Evolutionary conservation across 176 grass and related monocot species (phyloP).

Genomic region (Alopecurus myosuroides): DNA sequence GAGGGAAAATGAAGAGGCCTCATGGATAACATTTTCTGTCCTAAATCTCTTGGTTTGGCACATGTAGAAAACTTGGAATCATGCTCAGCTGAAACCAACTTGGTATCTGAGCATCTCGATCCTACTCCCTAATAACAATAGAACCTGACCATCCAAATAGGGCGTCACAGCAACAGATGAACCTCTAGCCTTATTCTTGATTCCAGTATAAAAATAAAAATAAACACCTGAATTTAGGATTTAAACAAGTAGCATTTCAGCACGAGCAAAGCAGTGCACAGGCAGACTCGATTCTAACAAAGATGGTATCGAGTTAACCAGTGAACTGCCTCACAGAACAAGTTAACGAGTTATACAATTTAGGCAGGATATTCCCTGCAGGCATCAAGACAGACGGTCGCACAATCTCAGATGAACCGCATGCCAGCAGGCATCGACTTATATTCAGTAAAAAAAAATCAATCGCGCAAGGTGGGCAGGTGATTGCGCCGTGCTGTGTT

Average conservation of each 20-base stretch:
- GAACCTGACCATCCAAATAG: background rate
- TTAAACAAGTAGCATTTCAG: background rate
- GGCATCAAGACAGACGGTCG: background rate
- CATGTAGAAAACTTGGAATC: background rate
- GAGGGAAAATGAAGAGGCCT: background rate
- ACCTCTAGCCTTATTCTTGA: background rate
- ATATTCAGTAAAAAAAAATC: background rate
- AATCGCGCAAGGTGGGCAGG: background rate
- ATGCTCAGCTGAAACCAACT: background rate
- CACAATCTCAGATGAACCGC: background rate
- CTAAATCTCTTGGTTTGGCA: background rate
- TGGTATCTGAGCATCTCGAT: background rate
- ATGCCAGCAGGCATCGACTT: background rate
- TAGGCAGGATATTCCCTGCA: background rate
- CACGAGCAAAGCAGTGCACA: background rate
- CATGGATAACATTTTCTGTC: background rate
- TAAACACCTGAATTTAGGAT: background rate
- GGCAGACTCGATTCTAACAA: background rate
- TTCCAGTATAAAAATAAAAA: background rate
- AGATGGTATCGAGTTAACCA: background rate
- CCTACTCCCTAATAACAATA: background rate
- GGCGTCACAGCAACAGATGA: background rate
- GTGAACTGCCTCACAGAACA: background rate
- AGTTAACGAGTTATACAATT: no score
- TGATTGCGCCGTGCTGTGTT: background rate